These are phyloP conservation scores for Podochytrium sp. DNA, from an alignment of 192 early-diverging fungal species.

Conservation along the genomic window DNA sequence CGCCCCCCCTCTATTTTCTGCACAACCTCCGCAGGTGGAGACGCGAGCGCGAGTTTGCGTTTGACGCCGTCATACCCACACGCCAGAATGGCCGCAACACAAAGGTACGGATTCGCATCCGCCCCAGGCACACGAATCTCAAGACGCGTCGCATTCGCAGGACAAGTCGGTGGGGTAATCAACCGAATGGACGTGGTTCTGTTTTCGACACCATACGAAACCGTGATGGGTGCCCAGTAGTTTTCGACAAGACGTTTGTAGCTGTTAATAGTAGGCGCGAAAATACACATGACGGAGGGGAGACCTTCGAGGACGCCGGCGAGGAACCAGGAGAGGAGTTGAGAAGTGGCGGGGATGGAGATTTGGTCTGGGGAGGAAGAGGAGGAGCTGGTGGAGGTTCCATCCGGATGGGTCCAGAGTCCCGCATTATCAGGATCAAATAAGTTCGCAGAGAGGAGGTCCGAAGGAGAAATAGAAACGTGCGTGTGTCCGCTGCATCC, in stretches of 20 bases:
- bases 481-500: constrained; percentile 85
- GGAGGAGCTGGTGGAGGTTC: neutral
- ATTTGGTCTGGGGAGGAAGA: neutral
- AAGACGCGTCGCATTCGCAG: constrained; percentile 67
- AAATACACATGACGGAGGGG: constrained; percentile 71
- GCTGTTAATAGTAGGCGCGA: constrained; percentile 81
- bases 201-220: constrained; percentile 80
- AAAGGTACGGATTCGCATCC: constrained; percentile 81
- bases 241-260: constrained; percentile 84
- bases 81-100: constrained; percentile 70
- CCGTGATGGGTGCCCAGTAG: constrained; percentile 83
- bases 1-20: constrained; percentile 21
- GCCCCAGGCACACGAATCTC: constrained; percentile 84
- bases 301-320: constrained; percentile 17
- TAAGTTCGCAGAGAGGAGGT: constrained; percentile 7
- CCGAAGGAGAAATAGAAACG: constrained; percentile 43
- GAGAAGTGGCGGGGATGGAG: constrained; percentile 4
- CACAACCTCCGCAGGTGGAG: constrained; percentile 31
- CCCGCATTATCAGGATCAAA: constrained; percentile 6
- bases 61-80: constrained; percentile 74
- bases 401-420: neutral
- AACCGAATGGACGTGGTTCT: constrained; percentile 73
- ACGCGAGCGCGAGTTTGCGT: constrained; percentile 50
- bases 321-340: constrained; percentile 20
- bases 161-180: constrained; percentile 73